A percentile compares a stretch with the other conserved stretches of the same genome.
Evolutionary conservation across 148 eudicot species (phyloP).

Genomic region (Nepenthes gracilis): DNA sequence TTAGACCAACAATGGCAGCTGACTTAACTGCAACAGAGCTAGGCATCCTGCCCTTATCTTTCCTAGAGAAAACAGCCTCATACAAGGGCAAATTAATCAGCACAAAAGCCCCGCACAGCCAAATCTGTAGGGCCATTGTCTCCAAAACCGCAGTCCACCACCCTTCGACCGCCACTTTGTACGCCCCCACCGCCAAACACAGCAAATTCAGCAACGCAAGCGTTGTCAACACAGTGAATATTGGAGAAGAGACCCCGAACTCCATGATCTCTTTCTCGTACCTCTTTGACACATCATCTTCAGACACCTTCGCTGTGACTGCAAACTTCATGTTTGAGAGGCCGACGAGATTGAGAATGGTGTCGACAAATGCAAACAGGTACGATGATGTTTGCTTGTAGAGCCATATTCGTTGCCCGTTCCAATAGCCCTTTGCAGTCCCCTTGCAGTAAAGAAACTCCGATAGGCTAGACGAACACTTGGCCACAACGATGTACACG

Average conservation of each 20-base stretch:
- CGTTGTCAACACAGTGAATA: constrained; percentile 42
- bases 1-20: not conserved
- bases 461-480: constrained; percentile 19
- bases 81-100: constrained; percentile 49
- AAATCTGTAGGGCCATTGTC: constrained; percentile 33
- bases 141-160: constrained; percentile 1
- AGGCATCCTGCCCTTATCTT: constrained; percentile 64
- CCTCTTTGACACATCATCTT: constrained; percentile 30
- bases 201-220: constrained; percentile 50
- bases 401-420: constrained; percentile 83
- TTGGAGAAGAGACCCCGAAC: constrained; percentile 46
- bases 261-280: constrained; percentile 63
- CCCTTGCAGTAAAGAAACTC: constrained; percentile 58
- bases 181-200: constrained; percentile 15
- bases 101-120: constrained; percentile 39
- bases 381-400: constrained; percentile 66
- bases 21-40: constrained; percentile 36
- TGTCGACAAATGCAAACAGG: constrained; percentile 43
- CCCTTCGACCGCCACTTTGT: not conserved
- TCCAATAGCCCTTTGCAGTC: constrained; percentile 64
- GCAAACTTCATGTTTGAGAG: constrained; percentile 38
- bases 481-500: constrained; percentile 30
- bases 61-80: constrained; percentile 41
- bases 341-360: constrained; percentile 27
- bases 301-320: constrained; percentile 46